Percentiles rank a stretch among this genome's conserved stretches.
Evolutionary conservation across 208 protist genomes (phyloP).

Genomic region (Leishmania turanica): DNA sequence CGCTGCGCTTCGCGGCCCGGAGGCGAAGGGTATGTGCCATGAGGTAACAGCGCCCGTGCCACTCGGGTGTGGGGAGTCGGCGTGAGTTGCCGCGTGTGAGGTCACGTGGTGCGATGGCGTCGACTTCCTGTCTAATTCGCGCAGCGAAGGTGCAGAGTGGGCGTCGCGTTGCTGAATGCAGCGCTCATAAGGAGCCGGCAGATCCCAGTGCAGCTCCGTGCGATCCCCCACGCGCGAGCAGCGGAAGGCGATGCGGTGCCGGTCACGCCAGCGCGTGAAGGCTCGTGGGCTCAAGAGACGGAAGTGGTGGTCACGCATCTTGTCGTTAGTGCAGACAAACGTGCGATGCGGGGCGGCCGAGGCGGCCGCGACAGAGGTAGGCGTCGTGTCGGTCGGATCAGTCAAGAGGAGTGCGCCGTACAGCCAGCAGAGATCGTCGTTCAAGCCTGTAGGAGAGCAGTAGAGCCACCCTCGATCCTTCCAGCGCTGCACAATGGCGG

Average conservation of each 20-base stretch:
- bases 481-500: conserved; percentile 52
- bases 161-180: conserved; percentile 47
- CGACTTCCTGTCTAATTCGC: neutral
- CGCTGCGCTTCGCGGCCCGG: neutral
- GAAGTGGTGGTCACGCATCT: conserved; percentile 88
- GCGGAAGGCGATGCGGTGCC: conserved; percentile 66
- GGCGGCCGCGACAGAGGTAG: neutral
- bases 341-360: conserved; percentile 25
- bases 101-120: neutral
- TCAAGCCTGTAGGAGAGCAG: conserved; percentile 59
- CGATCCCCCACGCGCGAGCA: conserved; percentile 42
- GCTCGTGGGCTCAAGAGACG: conserved; percentile 61
- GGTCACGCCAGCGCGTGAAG: conserved; percentile 78
- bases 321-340: conserved; percentile 80
- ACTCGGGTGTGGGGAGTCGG: neutral
- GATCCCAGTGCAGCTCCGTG: conserved; percentile 47
- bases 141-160: neutral
- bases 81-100: neutral
- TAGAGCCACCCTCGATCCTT: conserved; percentile 41
- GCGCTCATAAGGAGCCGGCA: conserved; percentile 49
- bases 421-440: conserved; percentile 86
- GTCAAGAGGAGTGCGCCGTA: conserved; percentile 65
- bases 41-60: neutral
- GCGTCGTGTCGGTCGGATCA: conserved; percentile 35
- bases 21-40: conserved; percentile 6